A percentile compares a stretch with the other conserved stretches of the same genome.
phyloP scores from a whole-genome alignment of 2,329 filamentous ascomycete genomes.

The Pyrenochaeta sp. region DNA sequence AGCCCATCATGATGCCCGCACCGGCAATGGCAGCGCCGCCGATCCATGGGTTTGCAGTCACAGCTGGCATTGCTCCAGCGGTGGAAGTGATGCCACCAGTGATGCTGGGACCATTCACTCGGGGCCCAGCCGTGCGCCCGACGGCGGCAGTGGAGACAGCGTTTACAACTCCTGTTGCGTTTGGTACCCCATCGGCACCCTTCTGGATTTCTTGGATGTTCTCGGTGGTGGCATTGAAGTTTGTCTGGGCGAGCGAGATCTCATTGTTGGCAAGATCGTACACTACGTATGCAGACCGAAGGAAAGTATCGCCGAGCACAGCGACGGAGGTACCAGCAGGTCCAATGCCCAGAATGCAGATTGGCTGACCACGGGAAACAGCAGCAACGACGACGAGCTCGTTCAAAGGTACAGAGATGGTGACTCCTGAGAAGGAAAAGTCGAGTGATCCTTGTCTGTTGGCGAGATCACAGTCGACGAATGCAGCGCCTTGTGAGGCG shows the following conservation, averaged over 20 bases:
- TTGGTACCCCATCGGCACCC: constrained; percentile 59
- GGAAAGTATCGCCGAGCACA: constrained; percentile 69
- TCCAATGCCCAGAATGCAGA: constrained; percentile 60
- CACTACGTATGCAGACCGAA: constrained; percentile 70
- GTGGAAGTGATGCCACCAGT: constrained; percentile 19
- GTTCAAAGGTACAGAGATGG: constrained; percentile 63
- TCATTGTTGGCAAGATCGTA: constrained; percentile 69
- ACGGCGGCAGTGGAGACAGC: constrained; percentile 59
- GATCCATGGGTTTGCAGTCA: constrained; percentile 40
- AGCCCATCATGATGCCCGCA: constrained; percentile 41
- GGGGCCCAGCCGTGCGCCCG: constrained; percentile 55
- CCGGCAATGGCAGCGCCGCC: constrained; percentile 41
- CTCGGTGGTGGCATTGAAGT: constrained; percentile 63
- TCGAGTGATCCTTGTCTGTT: constrained; percentile 60
- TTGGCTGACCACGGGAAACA: constrained; percentile 47
- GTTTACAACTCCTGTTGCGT: constrained; percentile 60
- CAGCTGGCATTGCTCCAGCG: constrained; percentile 31
- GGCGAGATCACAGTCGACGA: constrained; percentile 63
- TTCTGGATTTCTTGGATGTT: constrained; percentile 64
- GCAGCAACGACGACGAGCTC: constrained; percentile 65
- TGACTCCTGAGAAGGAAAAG: constrained; percentile 65
- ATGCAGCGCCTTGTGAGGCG: constrained; percentile 54
- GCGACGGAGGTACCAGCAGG: constrained; percentile 58
- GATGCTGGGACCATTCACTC: constrained; percentile 44
- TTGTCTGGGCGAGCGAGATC: constrained; percentile 68